Conservation (phyloP, 2,329 filamentous ascomycete genomes). For the Helicocarpus griseus region DNA sequence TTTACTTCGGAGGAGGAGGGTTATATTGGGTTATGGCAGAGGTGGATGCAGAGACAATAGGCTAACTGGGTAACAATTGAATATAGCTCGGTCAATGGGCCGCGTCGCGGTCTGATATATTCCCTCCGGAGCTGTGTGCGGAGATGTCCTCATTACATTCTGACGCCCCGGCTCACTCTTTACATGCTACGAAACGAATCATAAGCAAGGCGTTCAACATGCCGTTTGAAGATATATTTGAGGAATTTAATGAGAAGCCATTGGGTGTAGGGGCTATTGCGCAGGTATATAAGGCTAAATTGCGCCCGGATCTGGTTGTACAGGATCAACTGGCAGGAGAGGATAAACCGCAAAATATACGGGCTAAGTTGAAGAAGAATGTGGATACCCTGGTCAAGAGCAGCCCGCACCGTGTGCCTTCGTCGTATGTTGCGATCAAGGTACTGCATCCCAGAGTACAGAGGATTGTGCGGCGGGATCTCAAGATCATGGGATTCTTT, state of each 20-base stretch:
- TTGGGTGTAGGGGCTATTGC: conserved; percentile 93
- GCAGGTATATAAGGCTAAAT: conserved; percentile 91
- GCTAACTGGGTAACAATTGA: background rate
- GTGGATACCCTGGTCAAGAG: conserved; percentile 82
- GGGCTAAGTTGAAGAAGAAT: conserved; percentile 64
- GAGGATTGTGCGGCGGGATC: conserved; percentile 75
- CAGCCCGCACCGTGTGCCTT: conserved; percentile 74
- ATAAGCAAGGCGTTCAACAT: conserved; percentile 73
- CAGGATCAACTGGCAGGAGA: conserved; percentile 49
- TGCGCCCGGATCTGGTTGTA: conserved; percentile 67
- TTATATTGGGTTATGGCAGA: background rate
- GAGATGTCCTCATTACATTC: conserved; percentile 95
- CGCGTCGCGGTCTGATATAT: conserved; percentile 90
- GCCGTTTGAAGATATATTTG: conserved; percentile 82
- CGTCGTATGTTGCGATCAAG: conserved; percentile 88
- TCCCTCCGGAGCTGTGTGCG: conserved; percentile 81
- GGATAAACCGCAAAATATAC: conserved; percentile 47
- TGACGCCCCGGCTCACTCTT: conserved; percentile 82
- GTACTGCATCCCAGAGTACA: conserved; percentile 90
- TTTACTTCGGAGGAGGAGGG: background rate
- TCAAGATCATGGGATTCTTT: conserved; percentile 91
- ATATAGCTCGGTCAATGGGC: conserved; percentile 89
- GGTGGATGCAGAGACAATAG: conserved; percentile 1
- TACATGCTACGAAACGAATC: conserved; percentile 67
- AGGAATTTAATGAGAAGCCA: conserved; percentile 84